These are phyloP conservation scores for Gossypium lobatum DNA, from an alignment of 441 rosid genomes.

Conservation along the genomic window DNA sequence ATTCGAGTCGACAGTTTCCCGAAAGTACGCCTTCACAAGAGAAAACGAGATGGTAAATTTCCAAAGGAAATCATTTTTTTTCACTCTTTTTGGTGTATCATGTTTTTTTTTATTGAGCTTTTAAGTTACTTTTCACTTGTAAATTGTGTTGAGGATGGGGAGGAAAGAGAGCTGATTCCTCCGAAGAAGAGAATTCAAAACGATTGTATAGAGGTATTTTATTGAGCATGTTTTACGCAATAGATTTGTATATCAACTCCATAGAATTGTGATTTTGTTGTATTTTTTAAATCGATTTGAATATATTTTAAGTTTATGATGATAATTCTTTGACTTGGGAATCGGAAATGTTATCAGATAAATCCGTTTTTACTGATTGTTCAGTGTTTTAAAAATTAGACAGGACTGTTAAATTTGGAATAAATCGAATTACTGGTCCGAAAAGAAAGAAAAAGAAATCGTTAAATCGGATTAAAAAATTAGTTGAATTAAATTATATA, in stretches of 20 bases:
- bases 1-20: neutral
- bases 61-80: neutral
- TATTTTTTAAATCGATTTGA: neutral
- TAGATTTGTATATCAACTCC: neutral
- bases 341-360: neutral
- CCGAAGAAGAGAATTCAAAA: slow-evolving; percentile 31
- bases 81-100: neutral
- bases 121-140: neutral
- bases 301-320: neutral
- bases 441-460: no score
- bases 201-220: slow-evolving; percentile 34
- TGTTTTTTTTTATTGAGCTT: neutral
- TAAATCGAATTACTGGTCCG: no score
- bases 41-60: slow-evolving; percentile 33
- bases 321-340: neutral
- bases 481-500: no score
- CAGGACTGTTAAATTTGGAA: no score
- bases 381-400: neutral
- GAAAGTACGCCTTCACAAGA: slow-evolving; percentile 32
- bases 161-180: slow-evolving; percentile 17
- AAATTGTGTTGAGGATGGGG: slow-evolving; percentile 13
- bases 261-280: neutral
- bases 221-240: neutral
- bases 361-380: neutral
- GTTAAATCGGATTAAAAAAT: no score